Evolutionary conservation across 2,329 filamentous ascomycete species (phyloP).

Genomic region (Trichothecium roseum): DNA sequence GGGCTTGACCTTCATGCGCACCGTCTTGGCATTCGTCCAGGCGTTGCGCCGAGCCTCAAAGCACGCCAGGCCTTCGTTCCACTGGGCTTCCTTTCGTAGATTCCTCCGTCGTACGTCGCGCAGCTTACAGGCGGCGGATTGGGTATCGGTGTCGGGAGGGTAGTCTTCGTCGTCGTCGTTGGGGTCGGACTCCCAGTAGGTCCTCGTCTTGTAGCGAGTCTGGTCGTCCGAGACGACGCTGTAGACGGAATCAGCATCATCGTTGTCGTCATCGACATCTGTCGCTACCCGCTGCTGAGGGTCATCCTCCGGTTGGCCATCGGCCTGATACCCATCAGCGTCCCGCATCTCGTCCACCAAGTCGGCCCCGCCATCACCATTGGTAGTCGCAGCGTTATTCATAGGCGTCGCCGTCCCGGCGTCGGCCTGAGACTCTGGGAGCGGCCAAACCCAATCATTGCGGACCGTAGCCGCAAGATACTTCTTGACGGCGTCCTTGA

Average conservation of each 20-base stretch:
- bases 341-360: conserved; percentile 21
- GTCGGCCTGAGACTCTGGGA: conserved; percentile 12
- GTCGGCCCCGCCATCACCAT: conserved; percentile 1
- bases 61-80: conserved; percentile 75
- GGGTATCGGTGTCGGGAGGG: conserved; percentile 22
- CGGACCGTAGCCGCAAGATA: conserved; percentile 43
- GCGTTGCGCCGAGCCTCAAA: conserved; percentile 69
- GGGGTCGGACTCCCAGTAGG: conserved; percentile 50
- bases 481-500: conserved; percentile 51
- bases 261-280: conserved; percentile 25
- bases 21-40: conserved; percentile 70
- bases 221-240: conserved; percentile 47
- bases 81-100: conserved; percentile 54
- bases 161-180: conserved; percentile 40
- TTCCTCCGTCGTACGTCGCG: conserved; percentile 46
- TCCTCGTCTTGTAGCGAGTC: conserved; percentile 35
- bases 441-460: conserved; percentile 51
- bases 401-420: conserved; percentile 1
- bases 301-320: conserved; percentile 32
- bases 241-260: conserved; percentile 42
- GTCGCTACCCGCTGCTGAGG: background rate
- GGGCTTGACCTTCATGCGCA: conserved; percentile 40
- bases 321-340: conserved; percentile 23
- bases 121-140: conserved; percentile 27
- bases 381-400: too few relatives aligned